Evolutionary conservation across 2,329 filamentous ascomycete genomes (phyloP).

Genomic region (Davidsoniella australis): DNA sequence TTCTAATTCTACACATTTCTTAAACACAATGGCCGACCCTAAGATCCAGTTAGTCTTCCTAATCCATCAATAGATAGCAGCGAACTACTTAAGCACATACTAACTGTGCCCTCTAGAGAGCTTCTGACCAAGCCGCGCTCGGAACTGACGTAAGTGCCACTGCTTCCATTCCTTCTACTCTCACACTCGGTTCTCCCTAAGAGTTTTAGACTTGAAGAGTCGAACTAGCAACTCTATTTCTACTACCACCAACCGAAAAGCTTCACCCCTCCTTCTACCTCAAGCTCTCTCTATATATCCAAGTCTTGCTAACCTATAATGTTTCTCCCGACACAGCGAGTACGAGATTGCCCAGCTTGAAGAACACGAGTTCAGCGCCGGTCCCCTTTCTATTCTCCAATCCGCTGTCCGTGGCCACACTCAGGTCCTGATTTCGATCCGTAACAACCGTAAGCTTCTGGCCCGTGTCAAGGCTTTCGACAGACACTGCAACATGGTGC

Average conservation of each 20-base stretch:
- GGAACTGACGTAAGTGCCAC: slow-evolving; percentile 65
- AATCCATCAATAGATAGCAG: background rate
- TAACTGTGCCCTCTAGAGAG: slow-evolving; percentile 39
- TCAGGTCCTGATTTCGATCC: slow-evolving; percentile 91
- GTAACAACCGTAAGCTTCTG: slow-evolving; percentile 95
- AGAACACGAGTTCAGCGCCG: slow-evolving; percentile 38
- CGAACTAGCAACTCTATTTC: background rate
- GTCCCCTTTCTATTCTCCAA: slow-evolving; percentile 72
- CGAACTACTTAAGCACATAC: slow-evolving; percentile 17
- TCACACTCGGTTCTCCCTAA: background rate
- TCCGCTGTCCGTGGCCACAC: slow-evolving; percentile 88
- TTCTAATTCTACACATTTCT: background rate
- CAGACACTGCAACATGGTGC: slow-evolving; percentile 96
- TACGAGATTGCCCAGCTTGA: slow-evolving; percentile 67
- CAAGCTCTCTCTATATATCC: slow-evolving; percentile 1
- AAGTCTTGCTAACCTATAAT: background rate
- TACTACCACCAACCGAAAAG: too few relatives aligned
- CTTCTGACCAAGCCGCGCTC: slow-evolving; percentile 74
- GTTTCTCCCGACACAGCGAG: slow-evolving; percentile 38
- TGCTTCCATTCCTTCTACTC: background rate
- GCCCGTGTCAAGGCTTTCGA: slow-evolving; percentile 97
- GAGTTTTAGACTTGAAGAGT: too few relatives aligned
- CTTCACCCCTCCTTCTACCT: background rate
- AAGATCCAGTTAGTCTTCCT: slow-evolving; percentile 46
- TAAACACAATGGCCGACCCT: slow-evolving; percentile 39